Evolutionary conservation across 352 stramenopile genomes (phyloP), one percentile per base, ranked within the genome.

Genomic region (Phytophthora podocarpi): DNA sequence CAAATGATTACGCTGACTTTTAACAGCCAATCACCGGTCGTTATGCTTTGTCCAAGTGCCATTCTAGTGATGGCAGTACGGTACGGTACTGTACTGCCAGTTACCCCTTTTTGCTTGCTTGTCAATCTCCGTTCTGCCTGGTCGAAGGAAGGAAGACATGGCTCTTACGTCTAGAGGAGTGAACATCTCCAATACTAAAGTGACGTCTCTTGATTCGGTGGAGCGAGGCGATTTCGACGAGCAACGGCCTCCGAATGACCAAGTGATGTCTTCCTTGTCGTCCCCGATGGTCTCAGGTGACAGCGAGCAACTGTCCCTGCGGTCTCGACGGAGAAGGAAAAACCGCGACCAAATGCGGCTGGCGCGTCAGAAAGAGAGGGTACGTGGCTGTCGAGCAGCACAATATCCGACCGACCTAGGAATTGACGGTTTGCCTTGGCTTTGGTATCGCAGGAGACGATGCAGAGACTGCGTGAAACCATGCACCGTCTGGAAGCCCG

Each of bases 311-410:
- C 60, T 86, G 35, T 83, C 76, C 23, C 77, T 74, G 20, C 63
- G 69, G 20, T 76, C 77, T 39, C 74, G 77, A 18, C 67, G 74
- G 50, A 83, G 77, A 59, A 64, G 51, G 16, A 78, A 79, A 48
- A 86, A 84, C 50, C 64, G 77, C 35, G 72, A 87, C 57, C 77
- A 84, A 51, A 87, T 87, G 77, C 72, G 77, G 0, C 42, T 67
- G 7, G 77, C 75, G 39, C 72, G 77, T 9, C 64, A 69, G 41
- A 81, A 75, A 35, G 74, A 87, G 40, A 72, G 67, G 18, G 69
- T 82, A 46, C 18, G 61, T 50, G 15, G n/a, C 15, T n/a, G 15
- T 35, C 5, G 4, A 31, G 4, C 7, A 23, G n/a, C n/a, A n/a
- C n/a, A n/a, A n/a, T n/a, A n/a, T n/a, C n/a, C n/a, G n/a, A n/a